phyloP scores from a whole-genome alignment of 768 basidiomycete species.

The Clathrus columnatus region DNA sequence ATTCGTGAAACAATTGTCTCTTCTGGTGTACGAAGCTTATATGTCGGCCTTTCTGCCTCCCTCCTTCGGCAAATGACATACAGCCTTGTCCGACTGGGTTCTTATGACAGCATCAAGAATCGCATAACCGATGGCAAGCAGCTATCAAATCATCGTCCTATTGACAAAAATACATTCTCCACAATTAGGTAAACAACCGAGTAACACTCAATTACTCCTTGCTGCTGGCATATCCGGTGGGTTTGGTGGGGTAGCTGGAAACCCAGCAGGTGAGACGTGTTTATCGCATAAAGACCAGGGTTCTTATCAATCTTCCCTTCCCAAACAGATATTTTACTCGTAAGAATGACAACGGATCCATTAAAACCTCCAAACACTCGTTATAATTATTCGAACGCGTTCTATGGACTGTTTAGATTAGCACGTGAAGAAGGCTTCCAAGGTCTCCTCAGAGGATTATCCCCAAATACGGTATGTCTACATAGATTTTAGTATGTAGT shows the following conservation, averaged over 20 bases:
- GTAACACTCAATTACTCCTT: constrained; percentile 44
- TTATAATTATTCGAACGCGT: constrained; percentile 73
- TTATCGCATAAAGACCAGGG: too few relatives aligned
- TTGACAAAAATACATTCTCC: constrained; percentile 19
- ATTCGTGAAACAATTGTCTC: constrained; percentile 55
- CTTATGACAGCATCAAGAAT: constrained; percentile 69
- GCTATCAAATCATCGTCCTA: background rate
- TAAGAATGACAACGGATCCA: constrained; percentile 85
- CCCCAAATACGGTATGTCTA: constrained; percentile 60
- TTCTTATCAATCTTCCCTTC: background rate
- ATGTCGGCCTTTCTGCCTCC: constrained; percentile 76
- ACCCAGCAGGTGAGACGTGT: constrained; percentile 53
- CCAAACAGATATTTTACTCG: constrained; percentile 54
- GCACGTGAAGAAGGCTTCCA: constrained; percentile 59
- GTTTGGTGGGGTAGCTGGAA: constrained; percentile 76
- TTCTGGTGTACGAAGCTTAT: constrained; percentile 66
- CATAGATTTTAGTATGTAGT: background rate
- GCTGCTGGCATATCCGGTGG: constrained; percentile 70
- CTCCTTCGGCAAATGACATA: constrained; percentile 88
- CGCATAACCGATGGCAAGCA: constrained; percentile 24
- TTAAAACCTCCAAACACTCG: constrained; percentile 63
- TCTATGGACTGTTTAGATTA: constrained; percentile 60
- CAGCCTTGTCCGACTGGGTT: constrained; percentile 75
- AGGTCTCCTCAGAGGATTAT: constrained; percentile 65
- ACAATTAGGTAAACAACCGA: constrained; percentile 26